Conservation (phyloP, 73 alveolate genomes). For the Loxodes magnus region DNA sequence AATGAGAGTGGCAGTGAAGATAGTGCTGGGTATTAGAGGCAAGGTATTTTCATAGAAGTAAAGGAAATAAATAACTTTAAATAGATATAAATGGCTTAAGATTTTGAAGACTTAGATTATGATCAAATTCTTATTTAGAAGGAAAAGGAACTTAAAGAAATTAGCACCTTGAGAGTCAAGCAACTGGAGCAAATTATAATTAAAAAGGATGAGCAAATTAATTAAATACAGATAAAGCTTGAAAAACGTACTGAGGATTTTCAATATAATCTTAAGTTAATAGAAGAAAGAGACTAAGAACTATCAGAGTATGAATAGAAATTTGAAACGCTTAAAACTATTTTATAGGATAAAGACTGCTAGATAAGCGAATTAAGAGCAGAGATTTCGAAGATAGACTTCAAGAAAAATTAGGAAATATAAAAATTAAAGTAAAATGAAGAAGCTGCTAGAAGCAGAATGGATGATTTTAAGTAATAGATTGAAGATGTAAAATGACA, state of each 20-base stretch:
- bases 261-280: neutral
- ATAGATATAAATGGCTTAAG: no score
- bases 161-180: neutral
- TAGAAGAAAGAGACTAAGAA: slow-evolving; percentile 16
- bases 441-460: no score
- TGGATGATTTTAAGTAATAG: no score
- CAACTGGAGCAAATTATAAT: slow-evolving; percentile 6
- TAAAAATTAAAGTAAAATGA: no score
- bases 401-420: slow-evolving; percentile 3
- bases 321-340: slow-evolving; percentile 10
- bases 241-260: neutral
- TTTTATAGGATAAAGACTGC: slow-evolving; percentile 13
- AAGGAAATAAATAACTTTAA: no score
- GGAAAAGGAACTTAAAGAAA: slow-evolving; percentile 11
- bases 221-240: slow-evolving; percentile 1
- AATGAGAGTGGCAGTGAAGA: no score
- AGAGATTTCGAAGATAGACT: slow-evolving; percentile 7
- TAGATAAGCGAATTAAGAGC: slow-evolving; percentile 11
- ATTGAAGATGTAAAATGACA: no score
- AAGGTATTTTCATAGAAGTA: no score
- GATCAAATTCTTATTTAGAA: no score
- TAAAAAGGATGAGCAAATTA: neutral
- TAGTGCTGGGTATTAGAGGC: no score
- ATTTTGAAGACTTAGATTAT: no score
- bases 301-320: slow-evolving; percentile 19